Base-by-base conservation (phyloP, 176 grass and related monocot species). In the Avena eriantha region DNA sequence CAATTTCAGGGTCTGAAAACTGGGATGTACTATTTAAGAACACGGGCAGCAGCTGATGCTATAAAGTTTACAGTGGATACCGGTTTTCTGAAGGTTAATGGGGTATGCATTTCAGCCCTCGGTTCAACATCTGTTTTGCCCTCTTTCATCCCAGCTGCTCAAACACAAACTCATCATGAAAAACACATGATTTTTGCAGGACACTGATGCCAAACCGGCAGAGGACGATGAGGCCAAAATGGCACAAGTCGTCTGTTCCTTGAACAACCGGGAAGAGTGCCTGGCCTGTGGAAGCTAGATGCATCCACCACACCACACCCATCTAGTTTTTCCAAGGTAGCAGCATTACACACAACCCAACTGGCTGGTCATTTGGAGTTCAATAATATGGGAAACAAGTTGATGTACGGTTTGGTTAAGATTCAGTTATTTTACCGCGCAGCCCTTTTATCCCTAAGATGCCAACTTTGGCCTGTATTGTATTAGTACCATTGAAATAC, bases 1-100 rank as follows among this genome's bases (percentile, higher is more conserved):
- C 17, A 29, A 77, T 86, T 53, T 16, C 26, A 99, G 97, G 97
- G 97, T 54, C 87, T 99, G 36, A 99, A 99, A 93, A 99, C 97
- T 87, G 97, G 97, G 50, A 99, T 99, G 97, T 99, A 99, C 84
- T 99, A 99, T 83, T 82, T 99, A 59, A 86, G 97, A 80, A 96
- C 97, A 29, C 87, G 97, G 75, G 92, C 94, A 68, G 97, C 97
- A 48, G 94, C 94, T 47, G 97, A 99, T 48, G 97, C 97, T 24
- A 99, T 99, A 76, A 99, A 99, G 84, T 99, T 99, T 19, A 99
- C 97, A 70, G 94, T 99, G 1, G 97, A 99, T 24, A 96, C 94
- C 39, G 61, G 90, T 24, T 43, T 96, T 34, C 61, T 99, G 22
- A 91, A 94, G 87, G 90, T 83, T 50, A 89, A 77, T 7, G 82